These are phyloP conservation scores for Clitoria ternatea DNA, from an alignment of 306 rosid genomes.

Conservation along the genomic window DNA sequence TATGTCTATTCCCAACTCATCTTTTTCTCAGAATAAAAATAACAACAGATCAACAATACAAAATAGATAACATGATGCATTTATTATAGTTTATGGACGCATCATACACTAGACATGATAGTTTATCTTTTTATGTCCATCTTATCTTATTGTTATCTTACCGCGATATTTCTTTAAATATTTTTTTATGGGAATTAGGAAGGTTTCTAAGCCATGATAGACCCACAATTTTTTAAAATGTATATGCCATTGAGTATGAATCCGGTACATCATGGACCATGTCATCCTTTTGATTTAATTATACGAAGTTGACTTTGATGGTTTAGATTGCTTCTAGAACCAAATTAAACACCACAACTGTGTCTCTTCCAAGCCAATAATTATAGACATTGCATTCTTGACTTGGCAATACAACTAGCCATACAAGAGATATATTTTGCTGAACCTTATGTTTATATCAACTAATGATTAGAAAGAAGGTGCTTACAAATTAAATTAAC, in stretches of 20 bases:
- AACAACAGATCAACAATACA: no score
- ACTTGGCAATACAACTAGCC: background rate
- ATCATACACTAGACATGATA: no score
- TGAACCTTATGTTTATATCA: background rate
- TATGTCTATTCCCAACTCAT: no score
- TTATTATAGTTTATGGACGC: no score
- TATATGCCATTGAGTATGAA: background rate
- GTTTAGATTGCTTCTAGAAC: slow-evolving; percentile 23
- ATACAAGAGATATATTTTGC: background rate
- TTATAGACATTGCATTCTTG: slow-evolving; percentile 8
- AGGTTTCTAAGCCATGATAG: background rate
- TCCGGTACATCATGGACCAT: background rate
- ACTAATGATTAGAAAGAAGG: background rate
- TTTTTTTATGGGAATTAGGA: no score
- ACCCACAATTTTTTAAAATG: background rate
- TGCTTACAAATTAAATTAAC: background rate
- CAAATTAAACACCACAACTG: background rate
- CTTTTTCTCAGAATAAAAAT: no score
- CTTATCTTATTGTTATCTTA: no score
- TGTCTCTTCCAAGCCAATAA: background rate
- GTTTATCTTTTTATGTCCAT: no score
- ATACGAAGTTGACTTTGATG: slow-evolving; percentile 5
- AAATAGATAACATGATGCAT: no score
- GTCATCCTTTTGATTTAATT: background rate
- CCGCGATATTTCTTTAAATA: no score